Percentiles rank a stretch among this genome's conserved stretches.
phyloP scores from a whole-genome alignment of 371 early-diverging fungal genomes.

The Mucor velutinosus region DNA sequence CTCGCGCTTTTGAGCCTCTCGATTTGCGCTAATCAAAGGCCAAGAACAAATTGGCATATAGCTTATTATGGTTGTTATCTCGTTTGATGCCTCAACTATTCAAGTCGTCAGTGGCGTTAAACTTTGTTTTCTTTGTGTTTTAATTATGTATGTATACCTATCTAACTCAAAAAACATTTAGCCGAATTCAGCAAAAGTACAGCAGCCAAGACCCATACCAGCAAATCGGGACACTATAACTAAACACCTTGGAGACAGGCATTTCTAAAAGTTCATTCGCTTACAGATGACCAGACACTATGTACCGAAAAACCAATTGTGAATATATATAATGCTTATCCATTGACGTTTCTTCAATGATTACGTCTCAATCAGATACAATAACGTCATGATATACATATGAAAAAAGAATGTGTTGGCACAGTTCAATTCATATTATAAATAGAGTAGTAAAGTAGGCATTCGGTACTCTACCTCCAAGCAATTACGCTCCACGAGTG shows the following conservation, averaged over 20 bases:
- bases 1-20: not conserved
- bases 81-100: no score
- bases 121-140: conserved; percentile 9
- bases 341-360: not conserved
- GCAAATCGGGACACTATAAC: conserved; percentile 8
- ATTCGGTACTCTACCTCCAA: conserved; percentile 4
- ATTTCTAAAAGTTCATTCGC: conserved; percentile 15
- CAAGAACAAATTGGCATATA: no score
- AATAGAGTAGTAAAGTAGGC: not conserved
- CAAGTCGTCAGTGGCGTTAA: no score
- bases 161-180: conserved; percentile 1
- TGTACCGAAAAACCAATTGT: not conserved
- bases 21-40: no score
- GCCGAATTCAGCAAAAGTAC: not conserved
- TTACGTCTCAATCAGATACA: not conserved
- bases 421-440: not conserved
- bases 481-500: conserved; percentile 16
- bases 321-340: not conserved
- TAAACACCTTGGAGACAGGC: conserved; percentile 15
- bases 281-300: conserved; percentile 9
- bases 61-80: no score
- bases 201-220: not conserved
- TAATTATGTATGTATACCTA: conserved; percentile 1
- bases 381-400: not conserved
- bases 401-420: not conserved